Evolutionary conservation across 208 protist genomes (phyloP).

Genomic region (Acanthamoeba healyi): DNA sequence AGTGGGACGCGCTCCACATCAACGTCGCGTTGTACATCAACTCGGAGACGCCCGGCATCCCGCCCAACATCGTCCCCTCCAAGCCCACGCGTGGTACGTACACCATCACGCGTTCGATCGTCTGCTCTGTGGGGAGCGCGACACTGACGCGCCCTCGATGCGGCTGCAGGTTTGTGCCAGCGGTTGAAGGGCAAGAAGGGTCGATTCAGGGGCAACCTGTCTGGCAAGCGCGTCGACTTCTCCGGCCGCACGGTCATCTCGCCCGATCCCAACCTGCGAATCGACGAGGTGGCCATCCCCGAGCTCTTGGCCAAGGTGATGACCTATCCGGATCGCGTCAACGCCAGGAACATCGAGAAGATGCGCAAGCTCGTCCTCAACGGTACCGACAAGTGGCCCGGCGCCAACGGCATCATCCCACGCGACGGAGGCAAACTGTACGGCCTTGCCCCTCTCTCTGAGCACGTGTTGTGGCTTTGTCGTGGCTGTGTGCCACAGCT

Average conservation of each 20-base stretch:
- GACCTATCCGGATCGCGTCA: slow-evolving; percentile 98
- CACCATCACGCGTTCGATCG: no score
- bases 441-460: no score
- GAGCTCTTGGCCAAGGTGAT: slow-evolving; percentile 96
- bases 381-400: slow-evolving; percentile 97
- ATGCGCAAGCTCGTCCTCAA: slow-evolving; percentile 96
- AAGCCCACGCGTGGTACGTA: not conserved
- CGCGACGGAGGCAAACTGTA: slow-evolving; percentile 73
- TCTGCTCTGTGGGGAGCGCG: not conserved
- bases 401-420: slow-evolving; percentile 95
- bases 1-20: slow-evolving; percentile 98
- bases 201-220: slow-evolving; percentile 99
- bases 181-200: slow-evolving; percentile 99
- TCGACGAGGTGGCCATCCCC: slow-evolving; percentile 98
- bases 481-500: no score
- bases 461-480: no score
- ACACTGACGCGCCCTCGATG: slow-evolving; percentile 80
- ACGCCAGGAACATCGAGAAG: slow-evolving; percentile 94
- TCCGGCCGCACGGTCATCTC: slow-evolving; percentile 99
- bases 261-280: slow-evolving; percentile 98
- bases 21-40: slow-evolving; percentile 94
- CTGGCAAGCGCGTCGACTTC: slow-evolving; percentile 99
- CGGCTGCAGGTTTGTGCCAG: slow-evolving; percentile 94
- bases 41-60: slow-evolving; percentile 89
- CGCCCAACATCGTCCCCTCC: slow-evolving; percentile 29